Base-by-base conservation (phyloP, 2,329 filamentous ascomycete species). In the Claviceps sp. region DNA sequence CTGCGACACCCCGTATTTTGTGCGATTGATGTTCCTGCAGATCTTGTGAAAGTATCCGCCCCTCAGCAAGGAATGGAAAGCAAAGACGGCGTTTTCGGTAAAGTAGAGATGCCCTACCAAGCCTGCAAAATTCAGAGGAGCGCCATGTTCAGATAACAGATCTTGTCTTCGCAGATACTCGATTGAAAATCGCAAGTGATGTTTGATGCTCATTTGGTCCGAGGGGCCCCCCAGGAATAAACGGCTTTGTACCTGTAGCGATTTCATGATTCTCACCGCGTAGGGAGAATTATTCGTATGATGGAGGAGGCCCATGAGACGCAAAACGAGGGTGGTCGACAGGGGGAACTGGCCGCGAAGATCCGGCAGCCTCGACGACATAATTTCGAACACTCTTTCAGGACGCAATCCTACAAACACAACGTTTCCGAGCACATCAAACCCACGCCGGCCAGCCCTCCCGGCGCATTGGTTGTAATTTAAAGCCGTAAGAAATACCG, bases 181-280 rank as follows among this genome's bases (percentile, higher is more conserved):
- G 45, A 91, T 85, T 0, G 85, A 89, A 64, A 91, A 91, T 3
- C 87, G 78, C 6, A 91, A 65, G 60, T 90, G 85, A 62, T 91
- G 86, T 49, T 85, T 74, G 1, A 89, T 79, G 1, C 85, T 78
- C 62, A 83, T 78, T 59, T 81, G 82, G 49, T 81, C 79, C 43
- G 81, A 78, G 2, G 80, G 72, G 0, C 85, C 84, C 45, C 85
- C 85, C 2, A 90, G 72, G 56, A 84, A 88, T 6, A 90, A 66
- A 34, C 82, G 74, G 3, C 81, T 81, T 58, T 88, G 82, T 0
- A 84, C 84, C 0, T 90, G 69, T 2, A 91, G 66, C 0, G 84
- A 79, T 50, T 83, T 78, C 52, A 89, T 74, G 78, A 20, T 20
- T 20, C n/a, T 42, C n/a, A 42, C 40, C 16, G 40, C 40, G n/a